These are phyloP conservation scores for Diphasiastrum complanatum DNA, from an alignment of 83 land plant genomes.

Conservation along the genomic window DNA sequence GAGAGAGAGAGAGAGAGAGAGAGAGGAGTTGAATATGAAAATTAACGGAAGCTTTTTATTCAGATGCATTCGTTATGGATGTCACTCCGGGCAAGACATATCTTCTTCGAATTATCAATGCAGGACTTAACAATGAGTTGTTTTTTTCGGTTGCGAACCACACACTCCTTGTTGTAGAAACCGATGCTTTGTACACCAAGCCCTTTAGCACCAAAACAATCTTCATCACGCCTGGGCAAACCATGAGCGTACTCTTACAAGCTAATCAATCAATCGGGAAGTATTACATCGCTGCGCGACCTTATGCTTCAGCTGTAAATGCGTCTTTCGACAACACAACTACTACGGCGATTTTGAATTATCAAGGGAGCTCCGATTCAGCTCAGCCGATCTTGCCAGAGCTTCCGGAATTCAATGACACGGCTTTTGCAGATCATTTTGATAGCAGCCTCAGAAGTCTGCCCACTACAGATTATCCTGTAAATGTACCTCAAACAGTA, in stretches of 20 bases:
- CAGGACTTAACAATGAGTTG: conserved; percentile 80
- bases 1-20: no score
- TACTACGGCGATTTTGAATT: conserved; percentile 50
- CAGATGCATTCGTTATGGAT: conserved; percentile 48
- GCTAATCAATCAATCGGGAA: conserved; percentile 45
- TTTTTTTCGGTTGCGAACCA: conserved; percentile 85
- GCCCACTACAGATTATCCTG: conserved; percentile 51
- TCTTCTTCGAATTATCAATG: conserved; percentile 70
- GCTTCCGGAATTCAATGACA: conserved; percentile 50
- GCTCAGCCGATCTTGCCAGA: conserved; percentile 20
- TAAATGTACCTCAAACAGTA: conserved; percentile 5
- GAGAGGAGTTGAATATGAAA: no score
- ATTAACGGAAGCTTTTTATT: no score
- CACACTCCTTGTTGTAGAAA: conserved; percentile 69
- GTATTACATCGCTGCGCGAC: conserved; percentile 51
- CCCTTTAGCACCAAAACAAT: conserved; percentile 56
- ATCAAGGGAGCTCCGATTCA: conserved; percentile 29
- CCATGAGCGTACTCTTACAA: conserved; percentile 60
- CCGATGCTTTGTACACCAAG: conserved; percentile 71
- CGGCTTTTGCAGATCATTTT: conserved; percentile 39
- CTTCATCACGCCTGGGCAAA: conserved; percentile 79
- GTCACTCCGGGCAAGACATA: conserved; percentile 57
- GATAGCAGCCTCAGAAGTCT: conserved; percentile 45
- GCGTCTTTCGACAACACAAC: conserved; percentile 54
- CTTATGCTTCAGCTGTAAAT: conserved; percentile 51